Conservation (phyloP, 2,329 filamentous ascomycete species). For the Fusarium paranaense region DNA sequence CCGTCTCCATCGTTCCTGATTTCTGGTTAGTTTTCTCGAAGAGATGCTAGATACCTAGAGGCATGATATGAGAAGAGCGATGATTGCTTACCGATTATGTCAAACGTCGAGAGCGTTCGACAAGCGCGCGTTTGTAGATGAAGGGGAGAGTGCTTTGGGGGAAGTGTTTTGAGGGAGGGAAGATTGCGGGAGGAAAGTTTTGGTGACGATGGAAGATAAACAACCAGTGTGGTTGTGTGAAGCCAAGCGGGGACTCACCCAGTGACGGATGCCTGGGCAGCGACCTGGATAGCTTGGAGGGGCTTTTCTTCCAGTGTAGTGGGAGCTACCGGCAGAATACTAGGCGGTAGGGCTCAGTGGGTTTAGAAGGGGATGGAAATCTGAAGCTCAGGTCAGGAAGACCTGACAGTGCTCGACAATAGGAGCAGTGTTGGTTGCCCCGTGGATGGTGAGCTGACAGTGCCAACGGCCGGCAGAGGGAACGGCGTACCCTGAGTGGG, state of each 20-base stretch:
- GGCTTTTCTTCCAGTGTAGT: not conserved
- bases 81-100: not conserved
- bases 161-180: not conserved
- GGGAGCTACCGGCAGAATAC: not conserved
- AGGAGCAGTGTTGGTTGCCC: not conserved
- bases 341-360: not conserved
- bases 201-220: not conserved
- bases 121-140: not conserved
- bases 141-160: not conserved
- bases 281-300: not conserved
- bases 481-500: no score
- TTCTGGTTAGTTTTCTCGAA: not conserved
- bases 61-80: not conserved
- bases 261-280: no score
- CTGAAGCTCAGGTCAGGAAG: not conserved
- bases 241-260: not conserved
- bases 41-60: not conserved
- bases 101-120: not conserved
- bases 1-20: constrained; percentile 14
- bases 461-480: not conserved
- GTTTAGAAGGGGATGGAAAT: not conserved
- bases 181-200: not conserved
- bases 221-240: not conserved
- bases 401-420: not conserved
- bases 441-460: not conserved